Evolutionary conservation across 495 filamentous ascomycete species (phyloP), one percentile per base, ranked within the genome.

Genomic region (Diplogelasinospora grovesii): DNA sequence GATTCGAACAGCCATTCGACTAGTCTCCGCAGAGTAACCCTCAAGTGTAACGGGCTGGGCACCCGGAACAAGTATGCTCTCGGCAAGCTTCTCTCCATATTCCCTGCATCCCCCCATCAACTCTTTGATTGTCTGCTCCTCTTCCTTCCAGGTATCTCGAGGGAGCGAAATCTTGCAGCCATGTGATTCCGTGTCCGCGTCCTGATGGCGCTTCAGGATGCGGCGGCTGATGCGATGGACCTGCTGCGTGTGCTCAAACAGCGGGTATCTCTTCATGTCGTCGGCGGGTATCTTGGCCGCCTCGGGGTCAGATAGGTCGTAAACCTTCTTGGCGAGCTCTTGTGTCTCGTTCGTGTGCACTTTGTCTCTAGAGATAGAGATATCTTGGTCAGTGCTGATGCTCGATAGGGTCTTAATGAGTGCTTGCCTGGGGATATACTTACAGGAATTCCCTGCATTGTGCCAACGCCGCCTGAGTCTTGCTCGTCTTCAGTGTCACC

Each of bases 11-110:
- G 54, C 51, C 25, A 60, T 28, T 1, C 43, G 48, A 19, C 59
- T 59, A 7, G 54, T 52, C 19, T 65, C 60, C 1, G n/a, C 38
- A 49, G 45, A 41, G 16, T 45, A 37, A 16, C 33, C 36, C 1
- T 31, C 29, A 11, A 19, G 32, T 7, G 36, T 35, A 5, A 45
- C 37, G 7, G 36, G 8, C n/a, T n/a, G n/a, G n/a, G n/a, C n/a
- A 1, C 19, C 8, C 8, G 64, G 55, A 15, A 29, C 50, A 9
- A 69, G 46, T 30, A 54, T 53, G 1, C 45, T 35, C 31, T 66
- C 61, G 8, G 57, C 50, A n/a, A 64, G 44, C 13, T 33, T 53
- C 48, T 63, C 55, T 16, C 59, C 64, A 34, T 64, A 49, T 30
- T 51, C 31, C 29, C 42, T 49, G 9, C 64, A 58, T 20, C 43